Base-by-base conservation (phyloP, 202 grass and related monocot genomes). In the Sporobolus alterniflorus region DNA sequence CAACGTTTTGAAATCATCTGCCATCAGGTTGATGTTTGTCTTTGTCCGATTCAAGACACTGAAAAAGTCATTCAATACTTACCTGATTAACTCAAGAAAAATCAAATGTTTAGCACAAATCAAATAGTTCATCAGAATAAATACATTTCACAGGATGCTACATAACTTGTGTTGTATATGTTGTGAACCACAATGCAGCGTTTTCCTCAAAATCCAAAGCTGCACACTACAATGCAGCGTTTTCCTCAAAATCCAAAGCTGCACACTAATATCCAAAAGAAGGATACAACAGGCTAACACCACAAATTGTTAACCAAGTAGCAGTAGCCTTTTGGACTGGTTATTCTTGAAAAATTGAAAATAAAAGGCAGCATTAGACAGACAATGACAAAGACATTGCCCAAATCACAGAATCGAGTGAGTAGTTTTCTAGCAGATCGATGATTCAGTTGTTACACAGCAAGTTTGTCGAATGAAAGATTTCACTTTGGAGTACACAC, bases 1-100 rank as follows among this genome's bases (percentile, higher is more conserved):
- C 82, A 98, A 67, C 46, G 30, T 91, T 86, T 82, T 84, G 67
- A 98, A 95, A 88, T 91, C 86, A 59, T 84, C 65, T 24, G 88
- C 90, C 90, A 98, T 93, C 32, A 89, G 28, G 41, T 82, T 59
- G 40, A 98, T 88, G 34, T 98, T 95, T 80, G 56, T 75, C 84
- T 95, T 93, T 90, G 78, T 98, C 81, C 95, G 89, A 83, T 74
- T 42, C 82, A 98, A 87, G 67, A 98, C 92, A 91, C 92, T 93
- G 88, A 65, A 98, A 65, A 41, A 86, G 9, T 64, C 66, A 82
- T 56, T 71, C 46, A 82, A 82, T 47, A 18, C 44, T 36, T 46
- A 50, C 61, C 39, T 71, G 75, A 71, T 61, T 49, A 67, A 51
- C 44, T 50, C 20, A 29, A 68, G 22, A 67, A 62, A 66, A 15